Evolutionary conservation across 202 grass and related monocot genomes (phyloP), one percentile per base, ranked within the genome.

Genomic region (Musa balbisiana): DNA sequence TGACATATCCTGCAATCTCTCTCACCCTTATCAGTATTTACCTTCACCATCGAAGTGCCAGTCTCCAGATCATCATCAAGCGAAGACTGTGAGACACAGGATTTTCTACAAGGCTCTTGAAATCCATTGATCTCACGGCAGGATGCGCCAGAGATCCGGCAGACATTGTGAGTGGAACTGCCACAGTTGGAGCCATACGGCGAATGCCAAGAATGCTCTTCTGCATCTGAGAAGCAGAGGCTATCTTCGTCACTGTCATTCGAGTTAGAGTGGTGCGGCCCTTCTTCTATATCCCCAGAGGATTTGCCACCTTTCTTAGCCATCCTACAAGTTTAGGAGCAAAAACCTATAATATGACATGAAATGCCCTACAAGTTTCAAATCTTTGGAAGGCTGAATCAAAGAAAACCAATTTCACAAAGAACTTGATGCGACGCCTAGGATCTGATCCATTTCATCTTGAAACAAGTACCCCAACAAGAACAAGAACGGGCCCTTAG

Each of bases 151-250:
- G 67, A 51, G 17, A 49, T 9, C 17, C 67, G 67, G 20, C 29
- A 52, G 8, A 49, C 73, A 8, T 75, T 55, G 11, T 6, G 33
- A 43, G 5, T 43, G 33, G 33, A 43, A 43, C 33, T 8, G 33
- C 33, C 33, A 43, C 54, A 49, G 55, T 75, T 58, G 25, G 73
- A 60, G 17, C 25, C 55, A 56, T 75, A 60, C 8, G 54, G 73
- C 16, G 73, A 75, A 60, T 49, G 73, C 73, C 73, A 75, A n/a
- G 73, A 60, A 15, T 60, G 73, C 10, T 75, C 73, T 59, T 75
- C 73, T 27, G 73, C 73, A 62, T 75, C 73, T n/a, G 73, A 75
- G 52, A 60, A 75, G 54, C 73, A 75, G 52, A 60, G 1, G 55
- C 55, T 60, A n/a, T 62, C 73, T 33, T 75, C 73, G 20, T 70